Evolutionary conservation across 331 rosid species (phyloP).

Genomic region (Acacia pycnantha): DNA sequence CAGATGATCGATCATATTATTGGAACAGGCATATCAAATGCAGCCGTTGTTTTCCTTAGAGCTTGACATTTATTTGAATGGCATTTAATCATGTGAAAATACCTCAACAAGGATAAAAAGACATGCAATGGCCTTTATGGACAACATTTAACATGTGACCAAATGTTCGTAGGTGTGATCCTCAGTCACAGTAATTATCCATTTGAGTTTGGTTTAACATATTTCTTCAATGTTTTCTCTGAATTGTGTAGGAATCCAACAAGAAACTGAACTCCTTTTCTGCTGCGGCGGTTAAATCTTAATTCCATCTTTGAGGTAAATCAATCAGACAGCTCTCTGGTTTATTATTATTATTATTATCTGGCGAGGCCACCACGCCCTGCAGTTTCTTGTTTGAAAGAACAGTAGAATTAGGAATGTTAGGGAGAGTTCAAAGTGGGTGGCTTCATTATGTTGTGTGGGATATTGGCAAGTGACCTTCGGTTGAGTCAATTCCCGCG

Average conservation of each 20-base stretch:
- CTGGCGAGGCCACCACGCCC: not conserved
- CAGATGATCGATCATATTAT: too few relatives aligned
- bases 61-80: too few relatives aligned
- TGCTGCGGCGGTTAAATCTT: too few relatives aligned
- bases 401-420: not conserved
- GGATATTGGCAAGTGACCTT: conserved; percentile 16
- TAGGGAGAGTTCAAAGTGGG: conserved; percentile 7
- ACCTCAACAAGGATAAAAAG: not conserved
- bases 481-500: not conserved
- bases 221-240: not conserved
- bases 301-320: too few relatives aligned
- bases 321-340: too few relatives aligned
- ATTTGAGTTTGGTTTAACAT: too few relatives aligned
- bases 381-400: not conserved
- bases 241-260: too few relatives aligned
- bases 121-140: not conserved
- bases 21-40: not conserved
- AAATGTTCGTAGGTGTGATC: not conserved
- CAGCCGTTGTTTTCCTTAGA: not conserved
- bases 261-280: too few relatives aligned
- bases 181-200: too few relatives aligned
- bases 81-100: too few relatives aligned
- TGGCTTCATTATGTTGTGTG: not conserved
- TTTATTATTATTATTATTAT: too few relatives aligned
- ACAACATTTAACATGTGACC: not conserved